phyloP scores from a whole-genome alignment of 2,329 filamentous ascomycete genomes.

The Aaosphaeria arxii region DNA sequence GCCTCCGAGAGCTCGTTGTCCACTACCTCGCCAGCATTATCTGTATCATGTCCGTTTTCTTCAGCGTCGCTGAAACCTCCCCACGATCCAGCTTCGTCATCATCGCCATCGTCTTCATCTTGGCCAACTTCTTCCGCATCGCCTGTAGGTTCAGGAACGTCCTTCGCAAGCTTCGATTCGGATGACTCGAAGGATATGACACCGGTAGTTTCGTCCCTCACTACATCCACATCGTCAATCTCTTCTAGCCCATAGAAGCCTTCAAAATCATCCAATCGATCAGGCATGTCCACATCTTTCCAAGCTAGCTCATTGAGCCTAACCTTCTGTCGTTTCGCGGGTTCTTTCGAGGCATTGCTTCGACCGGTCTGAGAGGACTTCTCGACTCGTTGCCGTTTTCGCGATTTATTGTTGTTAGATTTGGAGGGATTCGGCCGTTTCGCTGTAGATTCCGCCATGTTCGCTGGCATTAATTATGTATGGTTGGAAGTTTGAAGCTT shows the following conservation, averaged over 20 bases:
- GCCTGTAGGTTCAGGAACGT: constrained; percentile 1
- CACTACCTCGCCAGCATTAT: not conserved
- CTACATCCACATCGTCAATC: constrained; percentile 84
- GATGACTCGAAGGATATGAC: constrained; percentile 39
- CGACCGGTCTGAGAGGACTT: constrained; percentile 10
- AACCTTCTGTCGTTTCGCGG: constrained; percentile 26
- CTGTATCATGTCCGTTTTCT: not conserved
- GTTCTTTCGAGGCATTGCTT: constrained; percentile 4
- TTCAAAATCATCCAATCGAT: constrained; percentile 82
- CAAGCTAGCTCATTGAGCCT: constrained; percentile 56
- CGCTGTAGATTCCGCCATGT: constrained; percentile 15
- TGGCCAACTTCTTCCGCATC: constrained; percentile 9
- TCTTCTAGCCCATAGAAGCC: constrained; percentile 92
- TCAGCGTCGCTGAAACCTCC: not conserved
- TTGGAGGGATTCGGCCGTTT: constrained; percentile 41
- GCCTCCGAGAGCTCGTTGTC: not conserved
- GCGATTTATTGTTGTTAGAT: constrained; percentile 31
- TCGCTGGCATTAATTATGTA: not conserved
- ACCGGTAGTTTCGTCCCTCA: constrained; percentile 56
- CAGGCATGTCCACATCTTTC: constrained; percentile 66
- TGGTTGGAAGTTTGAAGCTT: no score
- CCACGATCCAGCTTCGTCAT: constrained; percentile 11
- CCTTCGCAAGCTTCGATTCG: constrained; percentile 7
- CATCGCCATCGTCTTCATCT: constrained; percentile 26
- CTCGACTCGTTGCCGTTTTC: constrained; percentile 44